phyloP scores from a whole-genome alignment of 2,329 filamentous ascomycete genomes.

The Aureobasidium sp. region DNA sequence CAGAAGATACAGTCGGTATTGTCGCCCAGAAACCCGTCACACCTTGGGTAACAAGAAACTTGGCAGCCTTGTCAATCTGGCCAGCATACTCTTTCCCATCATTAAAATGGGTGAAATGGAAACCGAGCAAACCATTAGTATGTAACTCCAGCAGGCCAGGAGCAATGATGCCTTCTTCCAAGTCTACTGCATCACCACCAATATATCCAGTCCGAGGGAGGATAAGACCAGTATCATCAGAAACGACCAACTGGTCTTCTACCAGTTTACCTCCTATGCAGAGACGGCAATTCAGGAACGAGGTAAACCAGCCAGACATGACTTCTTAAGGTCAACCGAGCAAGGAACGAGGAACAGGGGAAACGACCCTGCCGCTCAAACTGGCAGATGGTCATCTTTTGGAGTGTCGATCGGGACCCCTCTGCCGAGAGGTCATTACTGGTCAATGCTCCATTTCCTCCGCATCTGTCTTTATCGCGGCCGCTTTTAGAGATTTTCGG shows the following conservation, averaged over 20 bases:
- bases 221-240: constrained; percentile 39
- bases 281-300: constrained; percentile 41
- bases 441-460: neutral
- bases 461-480: neutral
- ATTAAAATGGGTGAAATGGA: constrained; percentile 48
- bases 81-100: constrained; percentile 35
- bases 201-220: constrained; percentile 38
- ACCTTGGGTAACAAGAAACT: constrained; percentile 44
- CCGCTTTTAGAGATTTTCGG: neutral
- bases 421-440: neutral
- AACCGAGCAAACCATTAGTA: constrained; percentile 47
- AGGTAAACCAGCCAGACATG: constrained; percentile 36
- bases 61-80: constrained; percentile 41
- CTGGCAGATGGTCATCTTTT: constrained; percentile 4
- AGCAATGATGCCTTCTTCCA: constrained; percentile 45
- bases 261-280: constrained; percentile 38
- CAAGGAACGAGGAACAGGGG: neutral
- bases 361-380: neutral
- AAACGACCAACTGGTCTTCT: constrained; percentile 39
- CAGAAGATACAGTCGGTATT: constrained; percentile 43
- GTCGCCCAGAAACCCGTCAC: constrained; percentile 51
- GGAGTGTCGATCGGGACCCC: neutral
- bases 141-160: constrained; percentile 52
- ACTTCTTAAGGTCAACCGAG: neutral
- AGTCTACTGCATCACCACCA: constrained; percentile 40